A percentile compares a stretch with the other conserved stretches of the same genome.
Evolutionary conservation across 495 filamentous ascomycete genomes (phyloP).

Genomic region (Annulohypoxylon maeteangense): DNA sequence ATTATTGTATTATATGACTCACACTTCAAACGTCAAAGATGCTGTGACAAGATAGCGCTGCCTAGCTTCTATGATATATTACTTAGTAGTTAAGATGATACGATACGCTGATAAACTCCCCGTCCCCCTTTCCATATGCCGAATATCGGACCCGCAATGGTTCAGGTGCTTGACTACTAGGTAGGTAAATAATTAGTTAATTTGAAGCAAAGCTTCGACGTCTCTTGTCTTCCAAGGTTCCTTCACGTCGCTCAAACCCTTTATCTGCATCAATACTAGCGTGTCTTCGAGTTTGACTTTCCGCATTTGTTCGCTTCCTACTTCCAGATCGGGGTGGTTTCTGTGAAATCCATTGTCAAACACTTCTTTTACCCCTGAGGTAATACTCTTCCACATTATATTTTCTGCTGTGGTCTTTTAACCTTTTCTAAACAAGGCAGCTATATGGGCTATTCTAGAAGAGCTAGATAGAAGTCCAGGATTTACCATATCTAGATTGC

Average conservation of each 20-base stretch:
- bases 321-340: slow-evolving; percentile 44
- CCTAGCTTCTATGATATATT: too few relatives aligned
- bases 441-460: background rate
- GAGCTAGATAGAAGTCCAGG: slow-evolving; percentile 3
- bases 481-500: slow-evolving; percentile 12
- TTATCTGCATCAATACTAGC: slow-evolving; percentile 37
- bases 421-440: slow-evolving; percentile 5
- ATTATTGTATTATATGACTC: too few relatives aligned
- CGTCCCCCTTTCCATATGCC: slow-evolving; percentile 31
- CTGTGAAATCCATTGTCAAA: slow-evolving; percentile 40
- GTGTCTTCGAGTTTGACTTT: slow-evolving; percentile 29
- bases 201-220: slow-evolving; percentile 31
- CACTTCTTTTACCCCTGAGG: slow-evolving; percentile 23
- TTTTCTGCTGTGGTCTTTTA: slow-evolving; percentile 27
- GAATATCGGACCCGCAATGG: slow-evolving; percentile 12
- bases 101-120: too few relatives aligned
- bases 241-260: slow-evolving; percentile 37
- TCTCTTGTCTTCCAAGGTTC: slow-evolving; percentile 10
- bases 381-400: slow-evolving; percentile 9
- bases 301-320: slow-evolving; percentile 48
- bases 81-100: too few relatives aligned
- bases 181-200: slow-evolving; percentile 12
- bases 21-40: background rate
- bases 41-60: background rate
- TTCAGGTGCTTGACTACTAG: background rate